phyloP scores from a whole-genome alignment of 805 yeast species.

The Ogataea paradorogensis region DNA sequence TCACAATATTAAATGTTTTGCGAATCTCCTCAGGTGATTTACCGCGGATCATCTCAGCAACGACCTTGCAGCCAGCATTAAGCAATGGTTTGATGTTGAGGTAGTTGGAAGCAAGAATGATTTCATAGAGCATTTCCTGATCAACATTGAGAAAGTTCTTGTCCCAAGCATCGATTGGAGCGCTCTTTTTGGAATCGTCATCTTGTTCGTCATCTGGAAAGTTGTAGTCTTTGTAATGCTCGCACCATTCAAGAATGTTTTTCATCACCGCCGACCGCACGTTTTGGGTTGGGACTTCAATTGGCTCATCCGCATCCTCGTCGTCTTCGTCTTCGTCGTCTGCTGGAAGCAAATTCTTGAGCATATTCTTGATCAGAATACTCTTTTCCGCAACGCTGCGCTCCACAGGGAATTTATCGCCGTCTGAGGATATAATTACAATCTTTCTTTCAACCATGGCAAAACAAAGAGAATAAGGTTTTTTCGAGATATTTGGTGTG shows the following conservation, averaged over 20 bases:
- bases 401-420: slow-evolving; percentile 74
- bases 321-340: slow-evolving; percentile 41
- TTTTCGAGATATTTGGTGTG: slow-evolving; percentile 1
- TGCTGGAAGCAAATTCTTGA: slow-evolving; percentile 56
- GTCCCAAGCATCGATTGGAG: slow-evolving; percentile 95
- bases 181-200: slow-evolving; percentile 80
- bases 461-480: slow-evolving; percentile 8
- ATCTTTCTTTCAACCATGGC: slow-evolving; percentile 26
- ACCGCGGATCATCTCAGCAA: slow-evolving; percentile 81
- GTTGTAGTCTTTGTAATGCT: slow-evolving; percentile 79
- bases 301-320: slow-evolving; percentile 61
- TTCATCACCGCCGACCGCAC: slow-evolving; percentile 83
- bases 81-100: slow-evolving; percentile 70
- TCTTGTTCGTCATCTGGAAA: slow-evolving; percentile 78
- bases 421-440: slow-evolving; percentile 69
- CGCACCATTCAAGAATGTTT: slow-evolving; percentile 95
- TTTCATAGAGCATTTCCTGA: slow-evolving; percentile 83
- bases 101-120: slow-evolving; percentile 77
- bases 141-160: slow-evolving; percentile 90
- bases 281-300: slow-evolving; percentile 85
- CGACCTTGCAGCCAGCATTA: slow-evolving; percentile 77
- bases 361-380: slow-evolving; percentile 78
- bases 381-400: slow-evolving; percentile 84
- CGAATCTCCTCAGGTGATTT: slow-evolving; percentile 79
- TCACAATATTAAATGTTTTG: slow-evolving; percentile 74